A percentile compares a stretch with the other conserved stretches of the same genome.
Evolutionary conservation across 2,329 filamentous ascomycete genomes (phyloP).

Genomic region (Sporothrix euskadiensis): DNA sequence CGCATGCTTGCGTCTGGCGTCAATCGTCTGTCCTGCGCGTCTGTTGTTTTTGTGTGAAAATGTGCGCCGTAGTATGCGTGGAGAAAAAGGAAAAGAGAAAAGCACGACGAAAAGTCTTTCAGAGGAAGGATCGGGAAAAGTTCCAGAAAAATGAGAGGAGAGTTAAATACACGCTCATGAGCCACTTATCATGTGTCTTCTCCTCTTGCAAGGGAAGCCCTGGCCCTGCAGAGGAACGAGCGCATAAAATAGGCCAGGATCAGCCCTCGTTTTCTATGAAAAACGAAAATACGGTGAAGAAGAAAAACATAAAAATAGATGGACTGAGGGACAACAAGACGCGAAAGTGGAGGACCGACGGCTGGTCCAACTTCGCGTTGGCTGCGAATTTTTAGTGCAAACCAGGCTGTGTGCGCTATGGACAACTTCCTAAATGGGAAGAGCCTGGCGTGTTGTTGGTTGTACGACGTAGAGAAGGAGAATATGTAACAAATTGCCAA

Average conservation of each 20-base stretch:
- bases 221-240: neutral
- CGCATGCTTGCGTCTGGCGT: neutral
- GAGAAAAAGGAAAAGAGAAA: slow-evolving; percentile 1
- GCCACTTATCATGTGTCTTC: too few relatives aligned
- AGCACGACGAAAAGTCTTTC: neutral
- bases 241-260: neutral
- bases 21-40: neutral
- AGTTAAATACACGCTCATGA: neutral
- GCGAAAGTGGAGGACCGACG: too few relatives aligned
- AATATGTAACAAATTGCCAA: neutral
- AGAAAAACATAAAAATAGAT: neutral
- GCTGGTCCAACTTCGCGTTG: neutral
- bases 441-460: neutral
- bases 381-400: neutral
- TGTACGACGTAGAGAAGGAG: neutral
- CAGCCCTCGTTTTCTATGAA: too few relatives aligned
- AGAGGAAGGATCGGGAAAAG: neutral
- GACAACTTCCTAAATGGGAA: slow-evolving; percentile 18
- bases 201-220: neutral
- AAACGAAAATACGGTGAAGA: slow-evolving; percentile 22
- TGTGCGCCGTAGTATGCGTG: slow-evolving; percentile 14
- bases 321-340: neutral
- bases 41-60: neutral
- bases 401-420: neutral
- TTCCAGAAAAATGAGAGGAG: neutral